These are phyloP conservation scores for Mucuna pruriens DNA, from an alignment of 306 rosid genomes.

Conservation along the genomic window DNA sequence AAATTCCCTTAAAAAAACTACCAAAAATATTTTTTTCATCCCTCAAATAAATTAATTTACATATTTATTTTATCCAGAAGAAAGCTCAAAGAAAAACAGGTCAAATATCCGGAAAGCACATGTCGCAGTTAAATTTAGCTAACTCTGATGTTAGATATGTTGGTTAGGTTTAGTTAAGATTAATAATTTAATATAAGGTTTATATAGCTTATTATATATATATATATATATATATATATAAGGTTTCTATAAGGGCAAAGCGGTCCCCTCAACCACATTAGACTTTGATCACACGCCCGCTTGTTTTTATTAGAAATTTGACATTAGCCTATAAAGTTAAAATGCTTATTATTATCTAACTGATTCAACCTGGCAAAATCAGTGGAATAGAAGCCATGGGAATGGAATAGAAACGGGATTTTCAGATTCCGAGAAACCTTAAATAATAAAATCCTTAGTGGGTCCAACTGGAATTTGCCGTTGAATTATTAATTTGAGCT, in stretches of 20 bases:
- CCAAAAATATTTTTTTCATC: too few species aligned
- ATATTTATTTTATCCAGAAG: too few species aligned
- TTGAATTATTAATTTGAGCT: conserved; percentile 42
- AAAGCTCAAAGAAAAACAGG: background rate
- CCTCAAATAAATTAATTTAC: too few species aligned
- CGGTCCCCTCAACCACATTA: conserved; percentile 55
- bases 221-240: too few species aligned
- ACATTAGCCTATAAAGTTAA: conserved; percentile 3
- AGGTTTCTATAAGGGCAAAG: conserved; percentile 40
- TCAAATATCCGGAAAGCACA: background rate
- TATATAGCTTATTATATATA: too few species aligned
- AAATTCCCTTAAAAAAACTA: too few species aligned
- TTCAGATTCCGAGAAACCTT: conserved; percentile 71
- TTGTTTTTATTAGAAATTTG: conserved; percentile 53
- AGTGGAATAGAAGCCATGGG: conserved; percentile 99
- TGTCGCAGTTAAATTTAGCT: conserved; percentile 20
- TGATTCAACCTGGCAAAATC: conserved; percentile 65
- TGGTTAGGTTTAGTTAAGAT: background rate
- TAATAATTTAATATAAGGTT: background rate
- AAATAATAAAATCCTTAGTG: conserved; percentile 48
- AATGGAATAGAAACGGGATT: conserved; percentile 99
- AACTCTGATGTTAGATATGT: conserved; percentile 24
- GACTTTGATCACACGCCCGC: conserved; percentile 54
- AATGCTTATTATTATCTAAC: conserved; percentile 32
- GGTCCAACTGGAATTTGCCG: conserved; percentile 44